Percentiles rank a stretch among this genome's conserved stretches.
phyloP scores from a whole-genome alignment of 345 rosid genomes.

The Kandelia obovata region DNA sequence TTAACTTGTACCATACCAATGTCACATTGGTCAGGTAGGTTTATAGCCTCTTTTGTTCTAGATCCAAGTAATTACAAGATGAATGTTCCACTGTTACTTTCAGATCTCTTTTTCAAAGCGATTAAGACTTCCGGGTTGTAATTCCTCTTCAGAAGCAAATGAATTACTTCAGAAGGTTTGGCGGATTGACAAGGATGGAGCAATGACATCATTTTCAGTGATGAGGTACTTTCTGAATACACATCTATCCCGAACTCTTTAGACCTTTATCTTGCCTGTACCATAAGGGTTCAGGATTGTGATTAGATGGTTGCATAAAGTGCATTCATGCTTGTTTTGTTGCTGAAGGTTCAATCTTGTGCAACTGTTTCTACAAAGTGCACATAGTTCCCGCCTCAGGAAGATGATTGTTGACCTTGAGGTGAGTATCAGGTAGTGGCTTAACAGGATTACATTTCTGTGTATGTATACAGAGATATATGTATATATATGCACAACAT shows the following conservation, averaged over 20 bases:
- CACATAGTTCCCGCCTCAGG: conserved; percentile 63
- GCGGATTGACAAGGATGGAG: conserved; percentile 84
- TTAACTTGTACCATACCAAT: not conserved
- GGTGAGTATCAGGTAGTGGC: conserved; percentile 42
- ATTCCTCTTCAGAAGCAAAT: conserved; percentile 39
- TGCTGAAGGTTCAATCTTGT: conserved; percentile 78
- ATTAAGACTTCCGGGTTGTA: conserved; percentile 69
- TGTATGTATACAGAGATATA: no score
- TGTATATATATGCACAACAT: no score
- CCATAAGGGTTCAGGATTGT: conserved; percentile 3
- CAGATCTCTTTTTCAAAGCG: conserved; percentile 83
- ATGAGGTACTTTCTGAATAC: conserved; percentile 62
- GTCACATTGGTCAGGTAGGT: not conserved
- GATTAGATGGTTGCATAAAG: not conserved
- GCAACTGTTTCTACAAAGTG: conserved; percentile 68
- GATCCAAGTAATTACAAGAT: conserved; percentile 13
- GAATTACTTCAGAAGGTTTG: conserved; percentile 60
- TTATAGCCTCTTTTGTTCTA: conserved; percentile 6
- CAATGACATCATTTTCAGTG: conserved; percentile 66
- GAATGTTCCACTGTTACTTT: conserved; percentile 20
- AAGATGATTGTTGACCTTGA: conserved; percentile 85
- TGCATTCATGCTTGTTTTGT: conserved; percentile 16
- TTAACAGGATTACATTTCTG: no score
- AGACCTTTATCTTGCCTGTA: conserved; percentile 6
- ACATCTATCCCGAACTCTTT: not conserved